These are phyloP conservation scores for Gardenia jasminoides DNA, from an alignment of 257 asterid genomes.

Conservation along the genomic window DNA sequence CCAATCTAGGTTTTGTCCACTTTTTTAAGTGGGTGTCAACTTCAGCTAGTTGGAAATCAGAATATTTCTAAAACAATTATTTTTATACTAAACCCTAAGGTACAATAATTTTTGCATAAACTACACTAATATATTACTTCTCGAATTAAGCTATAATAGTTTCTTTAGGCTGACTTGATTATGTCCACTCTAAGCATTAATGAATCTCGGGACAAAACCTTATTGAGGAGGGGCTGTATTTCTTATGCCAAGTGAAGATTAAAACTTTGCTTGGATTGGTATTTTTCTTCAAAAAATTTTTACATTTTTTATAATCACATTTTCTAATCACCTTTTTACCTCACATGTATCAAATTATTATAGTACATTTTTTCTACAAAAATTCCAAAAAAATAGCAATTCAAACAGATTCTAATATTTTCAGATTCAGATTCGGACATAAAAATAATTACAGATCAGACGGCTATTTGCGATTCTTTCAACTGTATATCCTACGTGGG, in stretches of 20 bases:
- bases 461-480: neutral
- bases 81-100: neutral
- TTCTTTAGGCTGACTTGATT: neutral
- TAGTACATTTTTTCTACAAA: no score
- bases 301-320: no score
- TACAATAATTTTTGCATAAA: neutral
- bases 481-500: conserved; percentile 9
- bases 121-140: no score
- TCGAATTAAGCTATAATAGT: neutral
- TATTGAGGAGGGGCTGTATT: neutral
- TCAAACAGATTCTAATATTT: no score
- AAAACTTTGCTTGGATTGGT: no score
- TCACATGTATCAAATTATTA: no score
- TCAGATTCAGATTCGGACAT: conserved; percentile 1
- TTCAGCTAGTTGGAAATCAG: neutral
- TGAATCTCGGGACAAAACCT: neutral
- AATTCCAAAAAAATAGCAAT: no score
- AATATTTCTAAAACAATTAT: neutral
- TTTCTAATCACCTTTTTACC: no score
- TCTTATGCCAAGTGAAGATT: neutral
- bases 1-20: neutral
- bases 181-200: neutral
- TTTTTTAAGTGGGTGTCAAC: neutral
- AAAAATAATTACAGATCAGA: conserved; percentile 10
- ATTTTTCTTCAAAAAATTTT: no score